phyloP scores from a whole-genome alignment of 495 filamentous ascomycete species.

The Aspergillus baeticus region DNA sequence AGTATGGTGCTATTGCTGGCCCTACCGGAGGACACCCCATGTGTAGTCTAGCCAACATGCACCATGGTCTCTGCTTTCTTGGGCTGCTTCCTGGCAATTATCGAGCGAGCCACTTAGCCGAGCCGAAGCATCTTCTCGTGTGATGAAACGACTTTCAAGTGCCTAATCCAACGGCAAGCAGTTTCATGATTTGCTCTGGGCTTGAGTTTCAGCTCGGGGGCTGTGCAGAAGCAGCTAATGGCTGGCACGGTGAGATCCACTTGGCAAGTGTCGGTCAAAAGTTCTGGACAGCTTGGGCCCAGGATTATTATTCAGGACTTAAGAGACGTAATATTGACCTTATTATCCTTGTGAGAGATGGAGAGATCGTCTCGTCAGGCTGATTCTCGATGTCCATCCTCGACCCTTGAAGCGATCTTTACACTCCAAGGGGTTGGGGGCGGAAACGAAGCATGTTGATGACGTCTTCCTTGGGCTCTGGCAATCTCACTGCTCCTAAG shows the following conservation, averaged over 20 bases:
- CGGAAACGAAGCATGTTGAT: no score
- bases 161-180: neutral
- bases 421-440: no score
- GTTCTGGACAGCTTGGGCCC: neutral
- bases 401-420: no score
- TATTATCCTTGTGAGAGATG: neutral
- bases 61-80: no score
- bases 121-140: neutral
- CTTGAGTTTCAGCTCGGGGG: conserved; percentile 10
- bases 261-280: neutral
- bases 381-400: neutral
- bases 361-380: neutral
- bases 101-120: neutral
- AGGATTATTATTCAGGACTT: neutral
- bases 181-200: neutral
- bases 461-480: no score
- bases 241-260: neutral
- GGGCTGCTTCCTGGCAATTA: no score
- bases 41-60: no score
- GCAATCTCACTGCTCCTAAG: no score
- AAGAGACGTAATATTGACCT: neutral
- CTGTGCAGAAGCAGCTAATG: conserved; percentile 5
- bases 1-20: no score
- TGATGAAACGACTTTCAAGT: neutral
- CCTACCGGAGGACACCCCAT: no score